Evolutionary conservation across 495 filamentous ascomycete genomes (phyloP), one percentile per base, ranked within the genome.

Genomic region (Hypomontagnella monticulosa): DNA sequence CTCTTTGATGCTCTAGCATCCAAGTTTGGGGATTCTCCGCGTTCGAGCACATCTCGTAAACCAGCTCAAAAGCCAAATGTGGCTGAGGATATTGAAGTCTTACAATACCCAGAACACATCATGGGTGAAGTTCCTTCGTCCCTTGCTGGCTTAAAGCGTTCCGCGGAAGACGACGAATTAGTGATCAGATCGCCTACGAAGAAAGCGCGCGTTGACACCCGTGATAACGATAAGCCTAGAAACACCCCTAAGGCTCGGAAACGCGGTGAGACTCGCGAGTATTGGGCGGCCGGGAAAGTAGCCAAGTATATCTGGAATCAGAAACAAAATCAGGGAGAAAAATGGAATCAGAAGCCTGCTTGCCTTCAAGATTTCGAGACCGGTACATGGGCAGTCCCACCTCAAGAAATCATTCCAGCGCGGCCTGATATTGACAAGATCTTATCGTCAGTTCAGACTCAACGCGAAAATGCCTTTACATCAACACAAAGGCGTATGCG

Each of bases 291-390:
- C n/a, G 69, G 68, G 4, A 59, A 62, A 33, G 37, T 71, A 3
- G 71, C 71, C 27, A 67, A 71, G 14, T 69, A 73, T 36, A 69
- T 71, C 11, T 73, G 71, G 71, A 69, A 63, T 20, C 59, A 70
- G 20, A 63, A 68, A 16, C 66, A 72, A 8, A 69, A 67, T 6
- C 32, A 54, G 12, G 49, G 54, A 11, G 60, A 66, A 18, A 74
- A 63, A 48, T 72, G 71, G 71, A 46, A 59, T 11, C 59, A 72
- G 19, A 53, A 60, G 18, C 44, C 10, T 27, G 49, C 56, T 1
- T 49, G 16, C 38, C 61, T 74, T 52, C 71, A 74, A 61, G 57
- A 74, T 32, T 69, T 66, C 16, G 19, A 43, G 2, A 70, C 66
- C 6, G 69, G 71, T 15, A 46, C 71, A 19, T 74, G 71, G 71